Evolutionary conservation across 176 grass and related monocot species (phyloP).

Genomic region (Juncus effusus): DNA sequence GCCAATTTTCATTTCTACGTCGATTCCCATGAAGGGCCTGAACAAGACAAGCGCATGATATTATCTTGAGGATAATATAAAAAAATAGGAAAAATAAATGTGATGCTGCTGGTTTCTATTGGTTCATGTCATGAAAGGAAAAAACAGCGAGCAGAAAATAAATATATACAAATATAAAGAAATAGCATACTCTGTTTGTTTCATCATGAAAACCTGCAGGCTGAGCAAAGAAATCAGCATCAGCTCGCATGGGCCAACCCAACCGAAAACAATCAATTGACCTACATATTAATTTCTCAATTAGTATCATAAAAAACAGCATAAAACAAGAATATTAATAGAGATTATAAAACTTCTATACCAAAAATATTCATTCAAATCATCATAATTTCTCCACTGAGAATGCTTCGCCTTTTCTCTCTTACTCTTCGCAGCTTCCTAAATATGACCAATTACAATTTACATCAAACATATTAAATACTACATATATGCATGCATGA

Average conservation of each 20-base stretch:
- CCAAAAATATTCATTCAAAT: slow-evolving; percentile 90
- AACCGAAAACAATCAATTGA: slow-evolving; percentile 70
- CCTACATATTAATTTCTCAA: slow-evolving; percentile 39
- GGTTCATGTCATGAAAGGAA: slow-evolving; percentile 1
- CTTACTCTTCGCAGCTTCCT: slow-evolving; percentile 75
- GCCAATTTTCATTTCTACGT: slow-evolving; percentile 38
- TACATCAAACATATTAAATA: slow-evolving; percentile 6
- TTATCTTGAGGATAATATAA: not conserved
- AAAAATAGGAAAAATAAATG: not conserved
- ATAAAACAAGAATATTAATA: slow-evolving; percentile 16
- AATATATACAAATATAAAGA: slow-evolving; percentile 5
- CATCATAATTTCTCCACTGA: slow-evolving; percentile 87
- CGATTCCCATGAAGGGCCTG: slow-evolving; percentile 33
- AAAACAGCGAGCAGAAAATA: not conserved
- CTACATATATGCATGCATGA: slow-evolving; percentile 29
- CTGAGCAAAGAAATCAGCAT: slow-evolving; percentile 86
- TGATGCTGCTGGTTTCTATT: not conserved
- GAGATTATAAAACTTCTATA: slow-evolving; percentile 25
- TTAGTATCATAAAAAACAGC: slow-evolving; percentile 27
- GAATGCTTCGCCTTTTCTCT: slow-evolving; percentile 59
- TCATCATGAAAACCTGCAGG: slow-evolving; percentile 32
- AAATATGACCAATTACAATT: slow-evolving; percentile 16
- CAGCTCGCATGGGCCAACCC: slow-evolving; percentile 88
- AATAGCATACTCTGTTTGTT: slow-evolving; percentile 56
- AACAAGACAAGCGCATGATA: slow-evolving; percentile 7